phyloP scores from a whole-genome alignment of 2,329 filamentous ascomycete species.

The Apiospora arundinis region DNA sequence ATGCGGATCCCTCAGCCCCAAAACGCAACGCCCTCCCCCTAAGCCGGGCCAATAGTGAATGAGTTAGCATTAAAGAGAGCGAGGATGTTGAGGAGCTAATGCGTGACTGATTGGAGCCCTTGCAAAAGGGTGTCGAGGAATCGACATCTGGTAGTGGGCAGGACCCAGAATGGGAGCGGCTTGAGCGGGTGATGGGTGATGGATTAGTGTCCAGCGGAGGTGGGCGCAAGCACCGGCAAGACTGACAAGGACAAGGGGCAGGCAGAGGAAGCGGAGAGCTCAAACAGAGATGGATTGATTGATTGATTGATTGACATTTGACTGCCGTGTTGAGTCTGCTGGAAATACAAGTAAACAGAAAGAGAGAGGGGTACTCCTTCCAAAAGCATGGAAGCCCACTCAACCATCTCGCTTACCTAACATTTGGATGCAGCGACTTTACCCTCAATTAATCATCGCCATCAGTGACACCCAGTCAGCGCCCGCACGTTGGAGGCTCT shows the following conservation, averaged over 20 bases:
- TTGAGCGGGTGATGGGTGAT: background rate
- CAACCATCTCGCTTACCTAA: conserved; percentile 3
- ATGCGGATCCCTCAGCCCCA: conserved; percentile 7
- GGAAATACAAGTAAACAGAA: too few species aligned
- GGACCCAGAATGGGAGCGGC: background rate
- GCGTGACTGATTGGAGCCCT: background rate
- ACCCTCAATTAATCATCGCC: background rate
- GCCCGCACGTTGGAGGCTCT: background rate
- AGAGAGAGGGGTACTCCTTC: background rate
- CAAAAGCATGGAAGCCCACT: background rate
- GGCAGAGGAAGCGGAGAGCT: background rate
- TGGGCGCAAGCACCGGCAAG: background rate
- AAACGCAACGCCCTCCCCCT: background rate
- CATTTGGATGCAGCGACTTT: background rate
- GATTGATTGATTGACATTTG: too few species aligned
- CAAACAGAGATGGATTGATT: too few species aligned
- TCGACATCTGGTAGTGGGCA: background rate
- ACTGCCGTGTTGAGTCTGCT: too few species aligned
- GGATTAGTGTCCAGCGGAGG: background rate
- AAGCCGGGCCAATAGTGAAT: background rate
- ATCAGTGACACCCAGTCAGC: background rate
- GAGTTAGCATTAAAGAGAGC: background rate
- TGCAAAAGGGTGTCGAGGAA: background rate
- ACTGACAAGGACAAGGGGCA: background rate
- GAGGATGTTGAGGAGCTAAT: background rate